Evolutionary conservation across 2,329 filamentous ascomycete genomes (phyloP).

Genomic region (Fusarium tanahbumbuense): DNA sequence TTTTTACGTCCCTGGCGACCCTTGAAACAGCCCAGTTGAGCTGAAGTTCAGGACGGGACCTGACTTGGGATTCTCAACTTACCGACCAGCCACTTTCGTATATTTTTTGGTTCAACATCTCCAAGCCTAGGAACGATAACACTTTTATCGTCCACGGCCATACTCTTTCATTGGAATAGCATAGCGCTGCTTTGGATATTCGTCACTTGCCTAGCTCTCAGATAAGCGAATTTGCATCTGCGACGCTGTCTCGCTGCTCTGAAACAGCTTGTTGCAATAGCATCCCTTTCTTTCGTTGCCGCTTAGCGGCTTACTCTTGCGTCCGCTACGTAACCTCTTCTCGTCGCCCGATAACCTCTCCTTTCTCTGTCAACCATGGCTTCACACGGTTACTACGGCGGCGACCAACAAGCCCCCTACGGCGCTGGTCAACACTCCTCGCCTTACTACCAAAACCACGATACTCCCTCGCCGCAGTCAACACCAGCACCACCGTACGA

Average conservation of each 20-base stretch:
- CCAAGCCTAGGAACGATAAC: constrained; percentile 1
- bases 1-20: constrained; percentile 26
- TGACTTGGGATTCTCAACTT: constrained; percentile 17
- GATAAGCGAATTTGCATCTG: constrained; percentile 15
- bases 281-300: constrained; percentile 39
- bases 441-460: constrained; percentile 54
- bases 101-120: constrained; percentile 21
- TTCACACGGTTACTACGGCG: constrained; percentile 69
- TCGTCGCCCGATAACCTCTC: constrained; percentile 16
- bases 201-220: background rate
- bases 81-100: constrained; percentile 35
- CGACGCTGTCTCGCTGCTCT: constrained; percentile 16
- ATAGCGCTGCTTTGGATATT: background rate
- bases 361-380: constrained; percentile 59
- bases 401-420: constrained; percentile 55
- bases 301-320: constrained; percentile 31
- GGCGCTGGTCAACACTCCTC: constrained; percentile 53
- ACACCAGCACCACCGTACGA: constrained; percentile 56
- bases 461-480: constrained; percentile 57
- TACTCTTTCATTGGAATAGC: background rate
- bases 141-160: background rate
- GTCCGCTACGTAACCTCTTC: constrained; percentile 19
- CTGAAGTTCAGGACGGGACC: constrained; percentile 16
- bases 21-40: constrained; percentile 28
- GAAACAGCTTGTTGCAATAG: constrained; percentile 29